Evolutionary conservation across 1,139 yeast genomes (phyloP), one percentile per base, ranked within the genome.

Genomic region (Yamadazyma trypodendri): DNA sequence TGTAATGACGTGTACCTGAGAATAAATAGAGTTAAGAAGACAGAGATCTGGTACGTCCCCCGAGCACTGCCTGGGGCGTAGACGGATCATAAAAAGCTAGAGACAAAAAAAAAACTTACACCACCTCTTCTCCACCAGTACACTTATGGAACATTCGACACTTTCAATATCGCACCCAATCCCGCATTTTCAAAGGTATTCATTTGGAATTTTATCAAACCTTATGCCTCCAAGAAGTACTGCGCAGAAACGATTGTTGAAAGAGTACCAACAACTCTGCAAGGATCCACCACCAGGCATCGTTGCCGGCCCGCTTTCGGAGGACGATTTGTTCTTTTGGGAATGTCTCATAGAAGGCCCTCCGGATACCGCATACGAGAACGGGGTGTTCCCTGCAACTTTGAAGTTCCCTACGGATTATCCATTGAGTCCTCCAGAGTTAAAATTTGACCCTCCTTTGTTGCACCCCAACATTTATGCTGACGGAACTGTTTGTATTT

Each of bases 401-500:
- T 64, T 92, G 47, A 73, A 68, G n/a, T 92, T 92, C 60, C 97
- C 98, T 2, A 62, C 65, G 41, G 98, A 92, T 54, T 92, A 92
- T 56, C 98, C 98, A 1, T 68, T 92, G 49, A 80, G 89, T 20
- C 98, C 98, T 1, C 98, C 98, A 6, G 73, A 72, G 38, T 73
- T 92, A 66, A 80, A 76, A 51, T 92, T 92, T 60, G 83, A 81
- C 14, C 90, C 96, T 15, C 84, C 95, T 4, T 75, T 92, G 39
- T 73, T 86, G 45, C 98, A 92, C 60, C 98, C 98, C 14, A 92
- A 92, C 61, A 80, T 92, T 40, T 92, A 90, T 58, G 80, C 87
- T 38, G 95, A 90, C 58, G 98, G 98, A 2, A 88, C 87, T 20
- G 98, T 92, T 6, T 92, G 98, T 61, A 92, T 92, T 39, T 88